These are phyloP conservation scores for Pyropia yezoensis DNA, from an alignment of 23 red algal genomes.

Conservation along the genomic window DNA sequence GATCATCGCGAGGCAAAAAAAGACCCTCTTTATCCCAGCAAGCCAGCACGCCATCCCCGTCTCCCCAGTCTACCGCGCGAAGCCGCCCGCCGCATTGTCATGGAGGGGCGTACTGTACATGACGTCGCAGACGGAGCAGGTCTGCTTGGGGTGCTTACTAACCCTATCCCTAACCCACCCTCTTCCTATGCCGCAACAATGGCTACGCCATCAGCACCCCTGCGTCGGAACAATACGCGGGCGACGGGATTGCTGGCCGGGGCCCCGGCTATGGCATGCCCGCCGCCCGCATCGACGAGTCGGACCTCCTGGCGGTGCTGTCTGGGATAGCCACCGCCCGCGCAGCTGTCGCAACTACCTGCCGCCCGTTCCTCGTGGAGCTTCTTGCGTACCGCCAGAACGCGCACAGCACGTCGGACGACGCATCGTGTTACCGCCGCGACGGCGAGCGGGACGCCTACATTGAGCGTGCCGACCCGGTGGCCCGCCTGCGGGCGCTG, in stretches of 20 bases:
- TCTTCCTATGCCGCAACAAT: slow-evolving; percentile 69
- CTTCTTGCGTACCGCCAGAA: slow-evolving; percentile 45
- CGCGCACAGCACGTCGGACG: slow-evolving; percentile 52
- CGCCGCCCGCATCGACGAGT: slow-evolving; percentile 54
- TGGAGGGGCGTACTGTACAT: too few relatives aligned
- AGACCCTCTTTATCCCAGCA: too few relatives aligned
- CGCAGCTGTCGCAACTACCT: background rate
- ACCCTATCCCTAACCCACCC: too few relatives aligned
- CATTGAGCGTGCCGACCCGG: slow-evolving; percentile 21
- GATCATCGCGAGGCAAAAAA: too few relatives aligned
- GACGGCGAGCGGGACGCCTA: slow-evolving; percentile 26
- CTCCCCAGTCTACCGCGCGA: too few relatives aligned
- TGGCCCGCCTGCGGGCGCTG: slow-evolving; percentile 26
- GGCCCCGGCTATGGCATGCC: slow-evolving; percentile 56
- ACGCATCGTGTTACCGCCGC: slow-evolving; percentile 34
- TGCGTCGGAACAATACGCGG: slow-evolving; percentile 45
- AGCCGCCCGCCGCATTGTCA: too few relatives aligned
- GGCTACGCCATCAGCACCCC: slow-evolving; percentile 76
- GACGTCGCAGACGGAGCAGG: too few relatives aligned
- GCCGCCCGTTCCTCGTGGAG: slow-evolving; percentile 40
- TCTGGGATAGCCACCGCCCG: slow-evolving; percentile 17
- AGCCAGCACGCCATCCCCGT: too few relatives aligned
- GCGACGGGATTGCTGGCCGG: slow-evolving; percentile 38
- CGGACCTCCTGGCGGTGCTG: slow-evolving; percentile 44
- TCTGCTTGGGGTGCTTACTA: too few relatives aligned